Percentiles rank a stretch among this genome's conserved stretches.
Conservation (phyloP, 768 basidiomycete genomes). For the Dictyophora rubrovolvata region DNA sequence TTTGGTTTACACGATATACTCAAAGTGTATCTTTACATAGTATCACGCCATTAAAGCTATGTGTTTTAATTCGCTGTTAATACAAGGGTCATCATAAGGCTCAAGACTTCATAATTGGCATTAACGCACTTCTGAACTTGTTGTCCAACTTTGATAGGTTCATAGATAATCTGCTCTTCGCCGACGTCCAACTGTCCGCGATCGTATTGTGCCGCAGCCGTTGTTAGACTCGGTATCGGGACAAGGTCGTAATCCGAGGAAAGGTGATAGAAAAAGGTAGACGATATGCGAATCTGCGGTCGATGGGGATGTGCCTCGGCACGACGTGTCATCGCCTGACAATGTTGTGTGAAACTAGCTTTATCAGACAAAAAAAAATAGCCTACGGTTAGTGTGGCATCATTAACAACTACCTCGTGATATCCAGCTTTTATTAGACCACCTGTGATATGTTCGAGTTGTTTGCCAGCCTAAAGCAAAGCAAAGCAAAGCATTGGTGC, state of each 20-base stretch:
- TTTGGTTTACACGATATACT: too few relatives aligned
- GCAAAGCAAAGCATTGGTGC: background rate
- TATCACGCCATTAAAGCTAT: constrained; percentile 68
- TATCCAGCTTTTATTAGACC: constrained; percentile 87
- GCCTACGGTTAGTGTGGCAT: constrained; percentile 59
- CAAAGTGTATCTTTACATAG: too few relatives aligned
- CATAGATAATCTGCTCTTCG: constrained; percentile 39
- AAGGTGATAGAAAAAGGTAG: constrained; percentile 94
- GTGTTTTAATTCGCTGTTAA: constrained; percentile 61
- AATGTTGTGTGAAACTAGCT: background rate
- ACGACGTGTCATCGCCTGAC: constrained; percentile 53
- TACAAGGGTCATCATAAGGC: background rate
- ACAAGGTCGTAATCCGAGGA: constrained; percentile 74
- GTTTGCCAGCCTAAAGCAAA: constrained; percentile 63
- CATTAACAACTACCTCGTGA: constrained; percentile 91
- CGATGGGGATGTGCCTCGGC: constrained; percentile 52
- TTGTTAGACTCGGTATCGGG: constrained; percentile 46
- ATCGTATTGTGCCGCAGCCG: constrained; percentile 36
- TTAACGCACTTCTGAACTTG: constrained; percentile 68
- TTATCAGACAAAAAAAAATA: background rate
- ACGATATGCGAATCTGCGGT: constrained; percentile 92
- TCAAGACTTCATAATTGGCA: background rate
- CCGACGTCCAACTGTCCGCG: constrained; percentile 26
- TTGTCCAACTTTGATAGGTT: constrained; percentile 78
- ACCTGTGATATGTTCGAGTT: constrained; percentile 79